Evolutionary conservation across 1,284 basidiomycete genomes (phyloP).

Genomic region (Apiotrichum porosum): DNA sequence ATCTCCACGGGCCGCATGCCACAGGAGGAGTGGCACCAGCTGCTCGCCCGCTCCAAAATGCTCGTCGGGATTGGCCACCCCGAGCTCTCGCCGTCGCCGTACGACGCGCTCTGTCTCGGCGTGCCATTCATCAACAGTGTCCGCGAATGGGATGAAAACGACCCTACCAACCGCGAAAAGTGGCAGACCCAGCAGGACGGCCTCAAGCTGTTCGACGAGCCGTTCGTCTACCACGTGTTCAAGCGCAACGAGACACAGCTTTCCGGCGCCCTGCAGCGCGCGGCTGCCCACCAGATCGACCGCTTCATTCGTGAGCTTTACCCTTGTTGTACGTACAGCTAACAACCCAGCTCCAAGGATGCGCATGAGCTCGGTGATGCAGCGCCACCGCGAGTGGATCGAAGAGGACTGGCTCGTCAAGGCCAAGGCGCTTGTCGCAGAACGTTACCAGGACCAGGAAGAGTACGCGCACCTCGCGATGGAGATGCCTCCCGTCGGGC

Average conservation of each 20-base stretch:
- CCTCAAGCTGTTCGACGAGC: conserved; percentile 35
- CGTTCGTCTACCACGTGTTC: conserved; percentile 49
- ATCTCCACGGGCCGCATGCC: conserved; percentile 6
- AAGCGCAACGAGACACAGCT: conserved; percentile 23
- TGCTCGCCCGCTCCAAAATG: conserved; percentile 11
- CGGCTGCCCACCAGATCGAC: conserved; percentile 28
- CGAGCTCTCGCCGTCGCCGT: conserved; percentile 24
- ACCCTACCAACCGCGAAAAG: conserved; percentile 36
- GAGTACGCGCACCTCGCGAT: background rate
- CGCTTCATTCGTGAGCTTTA: conserved; percentile 31
- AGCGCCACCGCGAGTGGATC: conserved; percentile 14
- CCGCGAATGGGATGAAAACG: conserved; percentile 28
- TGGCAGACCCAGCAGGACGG: conserved; percentile 48
- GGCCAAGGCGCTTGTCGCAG: conserved; percentile 1
- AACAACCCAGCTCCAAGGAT: conserved; percentile 13
- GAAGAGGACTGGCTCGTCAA: conserved; percentile 21
- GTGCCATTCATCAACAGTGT: conserved; percentile 51
- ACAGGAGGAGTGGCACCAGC: conserved; percentile 6
- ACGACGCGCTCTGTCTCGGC: conserved; percentile 50
- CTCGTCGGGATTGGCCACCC: conserved; percentile 14
- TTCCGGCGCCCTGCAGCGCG: conserved; percentile 21
- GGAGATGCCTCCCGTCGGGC: background rate
- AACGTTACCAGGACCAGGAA: background rate
- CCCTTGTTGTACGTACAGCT: background rate
- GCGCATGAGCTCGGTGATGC: conserved; percentile 9